Evolutionary conservation across 306 rosid genomes (phyloP).

Genomic region (Sechiopsis laciniata): DNA sequence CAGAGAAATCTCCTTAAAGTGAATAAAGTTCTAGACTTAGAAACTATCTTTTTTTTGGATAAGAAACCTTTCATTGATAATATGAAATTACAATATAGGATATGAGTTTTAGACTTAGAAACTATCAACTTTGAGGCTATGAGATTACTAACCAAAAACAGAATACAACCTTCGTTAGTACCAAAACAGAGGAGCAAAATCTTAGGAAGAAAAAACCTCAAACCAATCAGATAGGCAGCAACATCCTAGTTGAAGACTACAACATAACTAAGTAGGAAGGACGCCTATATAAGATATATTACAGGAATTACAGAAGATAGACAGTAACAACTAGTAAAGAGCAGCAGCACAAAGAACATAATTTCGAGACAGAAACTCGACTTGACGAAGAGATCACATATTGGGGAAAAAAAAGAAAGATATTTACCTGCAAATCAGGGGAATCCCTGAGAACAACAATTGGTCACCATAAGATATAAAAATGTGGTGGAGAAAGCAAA

Average conservation of each 20-base stretch:
- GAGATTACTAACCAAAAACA: neutral
- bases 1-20: neutral
- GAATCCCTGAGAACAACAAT: neutral
- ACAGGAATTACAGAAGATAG: neutral
- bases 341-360: neutral
- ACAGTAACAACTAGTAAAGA: neutral
- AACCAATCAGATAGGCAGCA: conserved; percentile 11
- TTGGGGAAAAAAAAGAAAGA: neutral
- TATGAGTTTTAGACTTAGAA: neutral
- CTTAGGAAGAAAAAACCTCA: neutral
- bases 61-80: too few species aligned
- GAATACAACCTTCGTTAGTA: neutral
- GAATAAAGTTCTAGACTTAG: neutral
- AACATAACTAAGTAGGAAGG: neutral
- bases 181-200: neutral
- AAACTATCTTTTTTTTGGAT: too few species aligned
- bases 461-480: neutral
- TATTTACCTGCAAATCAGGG: neutral
- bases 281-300: neutral
- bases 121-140: neutral
- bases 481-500: conserved; percentile 19
- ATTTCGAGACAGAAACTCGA: neutral
- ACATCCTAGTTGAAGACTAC: neutral
- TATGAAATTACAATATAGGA: too few species aligned
- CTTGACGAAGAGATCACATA: neutral